Evolutionary conservation across 2,329 filamentous ascomycete species (phyloP).

Genomic region (Ophiostoma novo-ulmi): DNA sequence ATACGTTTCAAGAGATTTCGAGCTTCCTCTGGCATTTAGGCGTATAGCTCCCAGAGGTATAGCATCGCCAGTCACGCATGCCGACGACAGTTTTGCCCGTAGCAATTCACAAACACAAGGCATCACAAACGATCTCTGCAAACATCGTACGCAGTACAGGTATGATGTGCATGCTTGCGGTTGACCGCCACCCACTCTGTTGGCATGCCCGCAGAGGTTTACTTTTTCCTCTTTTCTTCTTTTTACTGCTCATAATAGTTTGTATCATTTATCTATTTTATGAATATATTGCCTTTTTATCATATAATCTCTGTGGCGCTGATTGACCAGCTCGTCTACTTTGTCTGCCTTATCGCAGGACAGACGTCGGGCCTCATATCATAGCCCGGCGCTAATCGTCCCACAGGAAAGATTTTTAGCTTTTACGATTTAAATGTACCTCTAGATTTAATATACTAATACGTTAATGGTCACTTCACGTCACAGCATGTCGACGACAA

Average conservation of each 20-base stretch:
- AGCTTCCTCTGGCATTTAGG: neutral
- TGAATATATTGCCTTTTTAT: neutral
- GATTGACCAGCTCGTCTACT: neutral
- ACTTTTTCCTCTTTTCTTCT: neutral
- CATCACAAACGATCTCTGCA: neutral
- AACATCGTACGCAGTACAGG: neutral
- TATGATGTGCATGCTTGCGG: slow-evolving; percentile 9
- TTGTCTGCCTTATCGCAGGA: neutral
- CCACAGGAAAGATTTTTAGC: slow-evolving; percentile 14
- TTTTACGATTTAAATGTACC: neutral
- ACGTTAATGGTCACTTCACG: slow-evolving; percentile 1
- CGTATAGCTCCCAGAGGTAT: neutral
- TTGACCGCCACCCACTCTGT: slow-evolving; percentile 1
- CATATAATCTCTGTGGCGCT: neutral
- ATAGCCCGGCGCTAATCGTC: slow-evolving; percentile 13
- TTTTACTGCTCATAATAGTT: neutral
- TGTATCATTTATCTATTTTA: neutral
- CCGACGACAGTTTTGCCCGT: neutral
- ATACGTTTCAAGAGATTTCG: neutral
- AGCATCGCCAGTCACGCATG: neutral
- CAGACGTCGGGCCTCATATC: slow-evolving; percentile 2
- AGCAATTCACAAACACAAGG: neutral
- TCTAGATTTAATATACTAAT: neutral
- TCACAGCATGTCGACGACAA: neutral
- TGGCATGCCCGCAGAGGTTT: neutral